Percentiles rank a stretch among this genome's conserved stretches.
These are phyloP conservation scores for Drosera capensis DNA, from an alignment of 148 eudicot genomes.

Conservation along the genomic window DNA sequence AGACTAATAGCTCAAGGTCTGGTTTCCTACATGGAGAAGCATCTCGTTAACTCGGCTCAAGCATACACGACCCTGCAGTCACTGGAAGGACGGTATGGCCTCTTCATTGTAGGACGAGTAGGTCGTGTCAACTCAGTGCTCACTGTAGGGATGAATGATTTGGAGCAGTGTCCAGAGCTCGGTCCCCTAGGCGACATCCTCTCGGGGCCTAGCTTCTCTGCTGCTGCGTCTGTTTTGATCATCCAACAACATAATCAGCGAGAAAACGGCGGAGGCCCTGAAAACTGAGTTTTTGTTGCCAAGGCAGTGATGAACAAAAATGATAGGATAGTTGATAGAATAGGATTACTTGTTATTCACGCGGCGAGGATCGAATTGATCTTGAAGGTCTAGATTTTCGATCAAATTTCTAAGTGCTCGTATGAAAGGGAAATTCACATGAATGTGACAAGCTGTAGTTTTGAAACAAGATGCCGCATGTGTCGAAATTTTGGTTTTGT, in stretches of 20 bases:
- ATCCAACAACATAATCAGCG: constrained; percentile 75
- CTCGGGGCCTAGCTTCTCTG: constrained; percentile 59
- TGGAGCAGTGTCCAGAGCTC: constrained; percentile 92
- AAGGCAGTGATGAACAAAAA: too few species aligned
- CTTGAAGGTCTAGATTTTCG: too few species aligned
- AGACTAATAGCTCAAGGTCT: constrained; percentile 57
- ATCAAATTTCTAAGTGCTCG: too few species aligned
- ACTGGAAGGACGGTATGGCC: constrained; percentile 59
- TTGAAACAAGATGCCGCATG: too few species aligned
- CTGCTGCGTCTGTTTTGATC: constrained; percentile 59
- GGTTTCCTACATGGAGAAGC: constrained; percentile 76
- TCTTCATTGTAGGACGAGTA: constrained; percentile 77
- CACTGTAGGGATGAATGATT: constrained; percentile 88
- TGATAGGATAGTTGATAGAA: too few species aligned
- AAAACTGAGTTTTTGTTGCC: constrained; percentile 67
- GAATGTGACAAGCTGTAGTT: too few species aligned
- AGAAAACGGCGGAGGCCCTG: constrained; percentile 38
- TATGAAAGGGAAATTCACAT: too few species aligned
- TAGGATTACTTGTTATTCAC: too few species aligned
- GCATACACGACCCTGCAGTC: constrained; percentile 60
- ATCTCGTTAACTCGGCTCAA: constrained; percentile 65
- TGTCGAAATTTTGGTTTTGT: too few species aligned
- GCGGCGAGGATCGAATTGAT: too few species aligned
- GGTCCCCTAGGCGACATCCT: constrained; percentile 89
- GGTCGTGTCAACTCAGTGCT: constrained; percentile 69